Conservation (phyloP, 108 stramenopile genomes). For the Pseudonitzschia delicatissima region DNA sequence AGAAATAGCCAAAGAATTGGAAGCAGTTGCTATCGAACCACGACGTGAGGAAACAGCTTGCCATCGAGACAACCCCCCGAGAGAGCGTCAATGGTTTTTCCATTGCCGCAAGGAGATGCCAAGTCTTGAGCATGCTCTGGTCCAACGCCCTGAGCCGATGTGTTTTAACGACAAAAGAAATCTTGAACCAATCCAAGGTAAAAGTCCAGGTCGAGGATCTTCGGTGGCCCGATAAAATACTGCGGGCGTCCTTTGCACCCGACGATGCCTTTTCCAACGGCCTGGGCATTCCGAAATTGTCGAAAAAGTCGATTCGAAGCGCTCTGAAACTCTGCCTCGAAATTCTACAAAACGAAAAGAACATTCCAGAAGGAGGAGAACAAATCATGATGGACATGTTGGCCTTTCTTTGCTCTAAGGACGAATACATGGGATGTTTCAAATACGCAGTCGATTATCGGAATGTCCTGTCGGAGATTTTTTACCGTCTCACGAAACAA, state of each 20-base stretch:
- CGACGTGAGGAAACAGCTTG: constrained; percentile 19
- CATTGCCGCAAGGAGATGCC: constrained; percentile 16
- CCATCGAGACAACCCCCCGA: constrained; percentile 26
- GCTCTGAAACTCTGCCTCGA: constrained; percentile 50
- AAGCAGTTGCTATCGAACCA: constrained; percentile 22
- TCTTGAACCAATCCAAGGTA: constrained; percentile 13
- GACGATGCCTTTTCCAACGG: constrained; percentile 20
- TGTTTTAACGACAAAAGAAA: constrained; percentile 2
- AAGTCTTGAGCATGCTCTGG: constrained; percentile 26
- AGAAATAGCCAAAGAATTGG: constrained; percentile 15
- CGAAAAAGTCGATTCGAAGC: constrained; percentile 16
- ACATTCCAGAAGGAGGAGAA: constrained; percentile 33
- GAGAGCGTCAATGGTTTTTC: constrained; percentile 5
- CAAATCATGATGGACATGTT: constrained; percentile 58
- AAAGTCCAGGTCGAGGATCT: constrained; percentile 27
- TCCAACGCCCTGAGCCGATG: constrained; percentile 12
- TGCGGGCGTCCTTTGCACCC: constrained; percentile 18
- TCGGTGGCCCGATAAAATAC: constrained; percentile 22
- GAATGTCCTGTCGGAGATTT: constrained; percentile 43
- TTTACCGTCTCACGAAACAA: constrained; percentile 26
- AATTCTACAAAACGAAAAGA: constrained; percentile 51
- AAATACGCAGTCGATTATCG: constrained; percentile 34
- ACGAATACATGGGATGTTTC: constrained; percentile 57
- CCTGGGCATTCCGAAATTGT: constrained; percentile 22
- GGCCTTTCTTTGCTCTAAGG: constrained; percentile 49